These are phyloP conservation scores for Cladobotryum protrusum DNA, from an alignment of 2,329 filamentous ascomycete species.

Conservation along the genomic window DNA sequence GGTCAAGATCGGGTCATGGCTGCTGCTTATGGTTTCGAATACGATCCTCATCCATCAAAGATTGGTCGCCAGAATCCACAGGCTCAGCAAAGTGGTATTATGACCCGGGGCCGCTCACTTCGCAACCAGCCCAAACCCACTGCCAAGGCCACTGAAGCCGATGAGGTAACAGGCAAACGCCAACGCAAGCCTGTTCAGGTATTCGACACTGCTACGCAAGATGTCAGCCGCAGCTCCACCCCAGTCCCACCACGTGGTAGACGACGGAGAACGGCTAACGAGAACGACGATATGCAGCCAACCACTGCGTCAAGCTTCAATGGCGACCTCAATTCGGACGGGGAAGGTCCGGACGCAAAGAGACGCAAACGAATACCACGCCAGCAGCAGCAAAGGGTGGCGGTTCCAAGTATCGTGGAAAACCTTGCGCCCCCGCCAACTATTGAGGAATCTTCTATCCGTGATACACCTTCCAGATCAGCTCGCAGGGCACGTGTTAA, in stretches of 20 bases:
- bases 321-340: conserved; percentile 27
- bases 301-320: conserved; percentile 28
- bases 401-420: conserved; percentile 19
- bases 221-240: conserved; percentile 46
- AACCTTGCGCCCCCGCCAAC: conserved; percentile 17
- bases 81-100: conserved; percentile 44
- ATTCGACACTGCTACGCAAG: conserved; percentile 46
- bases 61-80: conserved; percentile 54
- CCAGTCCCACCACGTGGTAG: conserved; percentile 33
- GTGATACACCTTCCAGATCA: conserved; percentile 15
- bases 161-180: conserved; percentile 46
- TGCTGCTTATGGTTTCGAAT: conserved; percentile 54
- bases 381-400: conserved; percentile 15
- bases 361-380: conserved; percentile 26
- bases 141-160: conserved; percentile 51
- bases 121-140: conserved; percentile 53
- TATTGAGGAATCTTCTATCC: conserved; percentile 4
- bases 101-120: conserved; percentile 46
- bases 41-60: conserved; percentile 51
- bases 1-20: conserved; percentile 54
- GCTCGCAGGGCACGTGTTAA: conserved; percentile 21
- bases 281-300: conserved; percentile 22
- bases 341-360: conserved; percentile 21
- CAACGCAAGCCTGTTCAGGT: conserved; percentile 45
- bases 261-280: conserved; percentile 27